Percentiles rank a stretch among this genome's conserved stretches.
Conservation (phyloP, 164 flowering plant species). For the Magnolia changhungtana region DNA sequence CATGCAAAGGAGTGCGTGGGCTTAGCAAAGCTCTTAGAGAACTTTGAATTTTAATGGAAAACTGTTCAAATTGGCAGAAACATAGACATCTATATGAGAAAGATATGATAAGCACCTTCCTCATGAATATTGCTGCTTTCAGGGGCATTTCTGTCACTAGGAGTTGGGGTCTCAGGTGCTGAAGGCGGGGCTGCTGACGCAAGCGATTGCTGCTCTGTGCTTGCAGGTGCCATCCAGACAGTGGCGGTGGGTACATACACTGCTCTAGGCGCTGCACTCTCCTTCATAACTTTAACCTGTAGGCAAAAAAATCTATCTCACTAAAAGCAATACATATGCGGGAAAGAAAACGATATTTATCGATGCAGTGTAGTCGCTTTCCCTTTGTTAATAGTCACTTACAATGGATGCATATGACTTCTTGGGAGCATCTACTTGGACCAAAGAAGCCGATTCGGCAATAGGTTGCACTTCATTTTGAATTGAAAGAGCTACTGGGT, state of each 20-base stretch:
- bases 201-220: constrained; percentile 29
- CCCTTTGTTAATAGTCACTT: constrained; percentile 20
- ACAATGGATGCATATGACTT: constrained; percentile 80
- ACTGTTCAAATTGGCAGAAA: not conserved
- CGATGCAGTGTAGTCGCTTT: not conserved
- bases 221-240: constrained; percentile 24
- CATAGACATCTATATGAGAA: not conserved
- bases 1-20: too few relatives aligned
- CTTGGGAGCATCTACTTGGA: constrained; percentile 55
- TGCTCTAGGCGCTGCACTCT: constrained; percentile 26
- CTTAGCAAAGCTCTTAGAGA: too few relatives aligned
- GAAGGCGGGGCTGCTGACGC: constrained; percentile 24
- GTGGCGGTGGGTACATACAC: constrained; percentile 43
- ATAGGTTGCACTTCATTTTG: constrained; percentile 25
- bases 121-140: constrained; percentile 33
- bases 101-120: constrained; percentile 39
- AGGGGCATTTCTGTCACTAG: constrained; percentile 19
- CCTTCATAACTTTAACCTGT: constrained; percentile 43
- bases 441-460: constrained; percentile 30
- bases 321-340: not conserved
- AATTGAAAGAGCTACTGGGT: constrained; percentile 19
- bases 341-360: not conserved
- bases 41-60: not conserved
- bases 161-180: constrained; percentile 34
- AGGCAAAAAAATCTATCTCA: constrained; percentile 1